Evolutionary conservation across 768 basidiomycete genomes (phyloP).

Genomic region (Pleurotus giganteus): DNA sequence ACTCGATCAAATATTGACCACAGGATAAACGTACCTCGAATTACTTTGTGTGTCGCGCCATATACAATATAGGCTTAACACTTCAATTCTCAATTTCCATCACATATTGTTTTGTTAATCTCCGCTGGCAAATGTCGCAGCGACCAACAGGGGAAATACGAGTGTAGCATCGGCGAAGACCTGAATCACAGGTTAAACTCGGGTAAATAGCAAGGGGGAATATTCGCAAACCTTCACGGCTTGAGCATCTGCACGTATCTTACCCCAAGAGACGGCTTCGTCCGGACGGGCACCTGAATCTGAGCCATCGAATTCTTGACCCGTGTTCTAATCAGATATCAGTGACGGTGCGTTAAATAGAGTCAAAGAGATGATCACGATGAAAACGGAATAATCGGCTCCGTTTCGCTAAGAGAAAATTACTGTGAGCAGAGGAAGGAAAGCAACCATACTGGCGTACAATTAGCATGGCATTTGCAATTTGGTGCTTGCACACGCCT

Average conservation of each 20-base stretch:
- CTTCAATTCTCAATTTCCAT: constrained; percentile 3
- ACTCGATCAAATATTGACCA: neutral
- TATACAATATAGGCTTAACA: neutral
- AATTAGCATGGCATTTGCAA: constrained; percentile 99
- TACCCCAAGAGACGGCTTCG: constrained; percentile 98
- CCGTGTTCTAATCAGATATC: constrained; percentile 73
- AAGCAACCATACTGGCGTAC: constrained; percentile 42
- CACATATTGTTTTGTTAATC: constrained; percentile 13
- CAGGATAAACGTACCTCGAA: neutral
- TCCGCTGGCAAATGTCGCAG: constrained; percentile 83
- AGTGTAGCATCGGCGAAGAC: constrained; percentile 97
- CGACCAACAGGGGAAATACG: constrained; percentile 93
- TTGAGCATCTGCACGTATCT: constrained; percentile 85
- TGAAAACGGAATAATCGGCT: constrained; percentile 95
- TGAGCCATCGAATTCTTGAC: constrained; percentile 98
- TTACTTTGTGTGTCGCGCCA: neutral
- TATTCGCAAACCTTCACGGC: constrained; percentile 64
- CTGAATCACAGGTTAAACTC: constrained; percentile 21
- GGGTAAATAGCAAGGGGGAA: neutral
- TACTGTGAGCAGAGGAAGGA: neutral
- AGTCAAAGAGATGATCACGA: constrained; percentile 41
- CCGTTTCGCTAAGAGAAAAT: constrained; percentile 76
- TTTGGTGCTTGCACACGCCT: constrained; percentile 98
- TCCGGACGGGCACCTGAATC: constrained; percentile 97
- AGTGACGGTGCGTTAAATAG: neutral